Evolutionary conservation across 495 filamentous ascomycete species (phyloP).

Genomic region (Penicillium daleae): DNA sequence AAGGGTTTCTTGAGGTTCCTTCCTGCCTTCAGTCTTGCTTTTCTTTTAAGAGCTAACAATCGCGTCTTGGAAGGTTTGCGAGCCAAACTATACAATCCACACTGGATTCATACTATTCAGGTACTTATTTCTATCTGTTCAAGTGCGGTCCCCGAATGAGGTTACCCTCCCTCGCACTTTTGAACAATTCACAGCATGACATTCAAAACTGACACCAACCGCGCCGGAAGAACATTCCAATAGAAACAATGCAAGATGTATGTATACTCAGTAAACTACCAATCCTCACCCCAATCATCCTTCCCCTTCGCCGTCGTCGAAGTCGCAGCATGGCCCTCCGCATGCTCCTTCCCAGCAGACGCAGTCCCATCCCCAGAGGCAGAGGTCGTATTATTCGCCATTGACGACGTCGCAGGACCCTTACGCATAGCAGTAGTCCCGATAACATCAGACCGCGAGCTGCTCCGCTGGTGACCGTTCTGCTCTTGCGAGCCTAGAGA

Average conservation of each 20-base stretch:
- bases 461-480: constrained; percentile 39
- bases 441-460: constrained; percentile 54
- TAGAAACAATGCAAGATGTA: constrained; percentile 8
- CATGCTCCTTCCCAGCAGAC: constrained; percentile 41
- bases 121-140: too few relatives aligned
- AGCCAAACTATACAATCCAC: too few relatives aligned
- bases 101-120: too few relatives aligned
- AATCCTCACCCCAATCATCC: constrained; percentile 71
- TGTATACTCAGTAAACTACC: constrained; percentile 45
- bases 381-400: constrained; percentile 22
- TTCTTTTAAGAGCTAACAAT: too few relatives aligned
- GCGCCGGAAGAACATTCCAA: constrained; percentile 7
- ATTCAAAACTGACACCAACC: constrained; percentile 3
- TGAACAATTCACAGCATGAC: constrained; percentile 18
- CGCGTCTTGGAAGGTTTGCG: too few relatives aligned
- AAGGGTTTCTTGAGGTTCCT: too few relatives aligned
- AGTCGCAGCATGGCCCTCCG: constrained; percentile 34
- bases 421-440: constrained; percentile 76
- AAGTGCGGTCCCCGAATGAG: too few relatives aligned
- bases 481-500: constrained; percentile 60
- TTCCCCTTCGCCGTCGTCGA: constrained; percentile 44
- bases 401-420: constrained; percentile 44
- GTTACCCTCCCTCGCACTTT: too few relatives aligned
- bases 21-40: too few relatives aligned
- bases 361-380: constrained; percentile 34